A percentile compares a stretch with the other conserved stretches of the same genome.
These are phyloP conservation scores for Leptographium flavum DNA, from an alignment of 2,329 filamentous ascomycete species.

Conservation along the genomic window DNA sequence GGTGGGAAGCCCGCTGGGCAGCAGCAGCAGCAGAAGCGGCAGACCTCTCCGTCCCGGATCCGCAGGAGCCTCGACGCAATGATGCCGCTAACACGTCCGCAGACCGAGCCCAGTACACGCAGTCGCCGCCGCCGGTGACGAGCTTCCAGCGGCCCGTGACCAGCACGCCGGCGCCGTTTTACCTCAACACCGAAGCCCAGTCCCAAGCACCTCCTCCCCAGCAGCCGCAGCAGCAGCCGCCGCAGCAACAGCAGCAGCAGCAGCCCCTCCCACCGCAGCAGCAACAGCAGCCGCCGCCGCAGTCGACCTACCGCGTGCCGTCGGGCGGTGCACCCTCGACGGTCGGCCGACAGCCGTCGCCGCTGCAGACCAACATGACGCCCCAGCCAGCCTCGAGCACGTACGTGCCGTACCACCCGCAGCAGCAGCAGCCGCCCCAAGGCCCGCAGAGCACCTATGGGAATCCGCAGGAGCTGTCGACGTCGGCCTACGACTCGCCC, in stretches of 20 bases:
- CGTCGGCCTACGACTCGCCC: conserved; percentile 64
- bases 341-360: conserved; percentile 25
- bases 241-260: neutral
- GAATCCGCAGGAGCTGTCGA: conserved; percentile 63
- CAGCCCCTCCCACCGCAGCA: neutral
- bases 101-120: conserved; percentile 25
- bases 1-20: neutral
- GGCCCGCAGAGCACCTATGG: conserved; percentile 56
- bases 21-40: too few species aligned
- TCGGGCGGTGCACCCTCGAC: conserved; percentile 20
- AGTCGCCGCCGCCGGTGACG: conserved; percentile 32
- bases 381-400: conserved; percentile 31
- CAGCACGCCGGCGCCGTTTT: conserved; percentile 50
- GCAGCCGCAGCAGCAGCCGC: neutral
- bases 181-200: conserved; percentile 45
- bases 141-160: conserved; percentile 40
- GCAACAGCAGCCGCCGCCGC: neutral
- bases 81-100: neutral
- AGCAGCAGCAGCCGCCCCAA: conserved; percentile 14
- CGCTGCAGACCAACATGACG: conserved; percentile 30
- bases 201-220: conserved; percentile 1
- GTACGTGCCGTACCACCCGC: conserved; percentile 30
- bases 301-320: conserved; percentile 20
- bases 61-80: neutral
- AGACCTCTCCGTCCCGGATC: neutral